Base-by-base conservation (phyloP, 768 basidiomycete genomes). In the Suillus weaverae region DNA sequence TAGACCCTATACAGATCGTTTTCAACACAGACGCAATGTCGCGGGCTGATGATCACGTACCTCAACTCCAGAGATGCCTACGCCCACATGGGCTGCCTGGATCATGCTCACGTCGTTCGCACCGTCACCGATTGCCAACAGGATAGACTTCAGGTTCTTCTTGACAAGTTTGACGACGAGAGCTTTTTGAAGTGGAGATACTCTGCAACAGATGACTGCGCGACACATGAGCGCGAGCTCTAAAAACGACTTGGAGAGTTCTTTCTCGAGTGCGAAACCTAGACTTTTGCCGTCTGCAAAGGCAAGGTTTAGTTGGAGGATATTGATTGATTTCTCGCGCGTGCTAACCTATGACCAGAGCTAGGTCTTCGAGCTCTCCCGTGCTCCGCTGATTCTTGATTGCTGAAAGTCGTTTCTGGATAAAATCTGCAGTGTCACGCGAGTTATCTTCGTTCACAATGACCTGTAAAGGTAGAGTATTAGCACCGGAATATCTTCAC, bases 31-130 rank as follows among this genome's bases (percentile, higher is more conserved):
- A 30, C 41, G 4, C 36, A 22, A 43, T 32, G 7, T 22, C 56
- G 51, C 14, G 35, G 18, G 65, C n/a, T 2, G 16, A 30, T 8
- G 5, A 41, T 36, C 5, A 71, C 81, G 16, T 69, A 93, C 94
- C 84, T 99, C 97, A 30, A 98, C 92, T 61, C 97, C 97, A 53
- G 96, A 98, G 56, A 99, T 99, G 70, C 97, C 97, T 62, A 99
- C 90, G 36, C 97, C 97, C 54, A 99, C 93, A 73, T 99, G 97
- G 0, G 97, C 97, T 41, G 97, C 97, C 74, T 99, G 97, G 65
- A 99, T 99, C 97, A 99, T 99, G 74, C 94, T 94, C 70, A 99
- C 97, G 76, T 99, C 97, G 75, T 98, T 99, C 2, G 97, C 97
- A 59, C 97, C 97, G 68, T 99, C 97, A 26, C 97, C 97, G 60